phyloP scores from a whole-genome alignment of 768 basidiomycete genomes.

The Pulveroboletus sp. region DNA sequence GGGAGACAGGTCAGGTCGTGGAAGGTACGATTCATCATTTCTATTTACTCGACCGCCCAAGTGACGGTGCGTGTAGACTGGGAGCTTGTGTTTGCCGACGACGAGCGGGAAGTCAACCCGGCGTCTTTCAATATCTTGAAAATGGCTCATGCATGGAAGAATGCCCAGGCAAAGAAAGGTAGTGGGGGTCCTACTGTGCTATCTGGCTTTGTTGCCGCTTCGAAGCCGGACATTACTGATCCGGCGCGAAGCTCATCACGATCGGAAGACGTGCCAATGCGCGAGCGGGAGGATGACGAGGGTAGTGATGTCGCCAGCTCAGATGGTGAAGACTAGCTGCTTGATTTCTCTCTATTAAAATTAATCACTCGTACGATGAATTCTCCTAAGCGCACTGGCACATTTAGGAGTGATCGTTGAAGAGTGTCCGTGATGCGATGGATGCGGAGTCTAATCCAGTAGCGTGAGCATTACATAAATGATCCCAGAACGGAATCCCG shows the following conservation, averaged over 20 bases:
- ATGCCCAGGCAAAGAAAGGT: slow-evolving; percentile 43
- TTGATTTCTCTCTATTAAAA: slow-evolving; percentile 1
- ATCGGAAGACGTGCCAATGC: slow-evolving; percentile 24
- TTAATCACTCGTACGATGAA: too few species aligned
- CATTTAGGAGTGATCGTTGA: too few species aligned
- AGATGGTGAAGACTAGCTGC: slow-evolving; percentile 33
- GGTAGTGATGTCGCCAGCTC: slow-evolving; percentile 56
- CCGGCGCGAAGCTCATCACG: slow-evolving; percentile 8
- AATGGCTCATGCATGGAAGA: slow-evolving; percentile 91
- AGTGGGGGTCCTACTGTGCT: slow-evolving; percentile 34
- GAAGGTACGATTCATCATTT: slow-evolving; percentile 55
- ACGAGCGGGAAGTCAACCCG: slow-evolving; percentile 90
- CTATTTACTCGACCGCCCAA: neutral
- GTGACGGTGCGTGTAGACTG: slow-evolving; percentile 57
- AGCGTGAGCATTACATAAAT: too few species aligned
- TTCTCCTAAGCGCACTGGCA: too few species aligned
- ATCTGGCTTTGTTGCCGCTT: slow-evolving; percentile 49
- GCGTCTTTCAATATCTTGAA: slow-evolving; percentile 94
- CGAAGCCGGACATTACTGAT: slow-evolving; percentile 12
- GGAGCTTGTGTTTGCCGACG: slow-evolving; percentile 95
- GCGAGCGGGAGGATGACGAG: slow-evolving; percentile 28
- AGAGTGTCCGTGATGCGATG: too few species aligned
- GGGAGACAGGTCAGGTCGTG: slow-evolving; percentile 78
- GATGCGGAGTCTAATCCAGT: too few species aligned
- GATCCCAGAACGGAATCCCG: too few species aligned